Base-by-base conservation (phyloP, 2,329 filamentous ascomycete species). In the Venturiaceae sp. region DNA sequence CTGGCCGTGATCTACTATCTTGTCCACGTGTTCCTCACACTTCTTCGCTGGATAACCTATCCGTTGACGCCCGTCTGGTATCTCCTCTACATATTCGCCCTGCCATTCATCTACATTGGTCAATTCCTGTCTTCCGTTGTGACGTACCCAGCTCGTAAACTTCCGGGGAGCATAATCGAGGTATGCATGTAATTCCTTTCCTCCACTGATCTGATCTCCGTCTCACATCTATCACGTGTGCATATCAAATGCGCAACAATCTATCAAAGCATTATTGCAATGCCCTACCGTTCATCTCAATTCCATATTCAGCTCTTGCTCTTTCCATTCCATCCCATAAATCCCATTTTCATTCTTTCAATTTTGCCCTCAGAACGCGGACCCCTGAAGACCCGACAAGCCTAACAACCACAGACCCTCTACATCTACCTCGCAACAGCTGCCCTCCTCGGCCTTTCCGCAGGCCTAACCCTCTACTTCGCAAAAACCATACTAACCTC, bases 361-460 rank as follows among this genome's bases (percentile, higher is more conserved):
- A n/a, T n/a, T n/a, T n/a, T n/a, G n/a, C n/a, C n/a, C n/a, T n/a
- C n/a, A n/a, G n/a, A n/a, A n/a, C n/a, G n/a, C n/a, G n/a, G n/a
- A n/a, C n/a, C n/a, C n/a, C n/a, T n/a, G n/a, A n/a, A n/a, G n/a
- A n/a, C n/a, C n/a, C n/a, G n/a, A n/a, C n/a, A 34, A n/a, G 3
- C n/a, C 21, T 72, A 53, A 60, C 21, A 69, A 71, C 57, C 57
- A 9, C 63, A 78, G 75, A 75, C 74, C 7, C 64, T 79, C 46
- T 79, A 76, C 66, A 78, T 80, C 66, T 86, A 79, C 65, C 76
- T 91, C 52, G 84, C 83, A 53, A 79, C 84, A 26, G 89, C 88
- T 7, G 78, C 82, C 33, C 70, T 88, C 19, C 77, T 90, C 56
- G 89, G 89, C n/a, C 72, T 85, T 56, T 55, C 33, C 11, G 26